Evolutionary conservation across 768 basidiomycete species (phyloP).

Genomic region (Astraeus odoratus): DNA sequence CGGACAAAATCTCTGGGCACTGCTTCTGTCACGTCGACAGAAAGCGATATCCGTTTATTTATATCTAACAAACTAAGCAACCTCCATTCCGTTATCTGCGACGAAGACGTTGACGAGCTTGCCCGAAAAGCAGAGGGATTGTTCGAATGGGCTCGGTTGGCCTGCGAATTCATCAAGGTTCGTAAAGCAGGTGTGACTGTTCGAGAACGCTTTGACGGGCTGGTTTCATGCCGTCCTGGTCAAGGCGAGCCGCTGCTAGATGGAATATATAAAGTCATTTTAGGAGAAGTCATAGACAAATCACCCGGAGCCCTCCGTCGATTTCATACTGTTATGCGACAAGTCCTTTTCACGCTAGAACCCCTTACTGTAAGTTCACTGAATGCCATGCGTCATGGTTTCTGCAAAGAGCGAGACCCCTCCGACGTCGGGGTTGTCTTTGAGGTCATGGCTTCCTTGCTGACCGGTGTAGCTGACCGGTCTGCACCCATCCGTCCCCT

Average conservation of each 20-base stretch:
- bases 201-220: not conserved
- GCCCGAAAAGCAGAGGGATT: slow-evolving; percentile 11
- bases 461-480: slow-evolving; percentile 13
- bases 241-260: not conserved
- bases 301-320: not conserved
- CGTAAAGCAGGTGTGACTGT: not conserved
- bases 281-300: not conserved
- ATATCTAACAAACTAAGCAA: not conserved
- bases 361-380: not conserved
- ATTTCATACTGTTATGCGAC: not conserved
- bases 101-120: not conserved
- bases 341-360: not conserved
- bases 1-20: not conserved
- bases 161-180: slow-evolving; percentile 8
- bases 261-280: not conserved
- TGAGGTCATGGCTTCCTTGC: slow-evolving; percentile 14
- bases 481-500: slow-evolving; percentile 21
- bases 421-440: slow-evolving; percentile 12
- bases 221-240: not conserved
- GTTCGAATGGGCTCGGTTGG: slow-evolving; percentile 17
- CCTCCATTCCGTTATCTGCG: not conserved
- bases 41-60: not conserved
- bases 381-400: not conserved
- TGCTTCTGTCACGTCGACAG: not conserved
- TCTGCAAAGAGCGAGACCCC: not conserved